phyloP scores from a whole-genome alignment of 2,329 filamentous ascomycete genomes.

The Nannizzia gypsea region DNA sequence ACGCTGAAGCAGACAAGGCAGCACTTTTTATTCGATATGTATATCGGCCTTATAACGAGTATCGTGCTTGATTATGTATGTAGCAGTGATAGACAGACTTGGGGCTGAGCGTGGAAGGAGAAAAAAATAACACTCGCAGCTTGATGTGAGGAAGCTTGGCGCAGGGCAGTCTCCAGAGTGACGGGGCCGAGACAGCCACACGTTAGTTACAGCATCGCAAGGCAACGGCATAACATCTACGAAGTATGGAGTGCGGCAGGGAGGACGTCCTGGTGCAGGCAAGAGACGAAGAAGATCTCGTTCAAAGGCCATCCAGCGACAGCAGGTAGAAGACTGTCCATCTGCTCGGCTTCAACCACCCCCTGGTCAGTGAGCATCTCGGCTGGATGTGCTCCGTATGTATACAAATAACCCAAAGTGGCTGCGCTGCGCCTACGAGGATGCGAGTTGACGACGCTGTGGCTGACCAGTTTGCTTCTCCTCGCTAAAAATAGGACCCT shows the following conservation, averaged over 20 bases:
- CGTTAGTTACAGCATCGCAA: no score
- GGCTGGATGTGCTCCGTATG: neutral
- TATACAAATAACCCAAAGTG: neutral
- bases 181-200: neutral
- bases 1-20: no score
- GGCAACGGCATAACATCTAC: neutral
- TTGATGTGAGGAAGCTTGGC: neutral
- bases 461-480: neutral
- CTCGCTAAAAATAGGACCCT: neutral
- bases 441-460: neutral
- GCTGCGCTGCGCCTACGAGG: neutral
- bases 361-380: no score
- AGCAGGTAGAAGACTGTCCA: no score
- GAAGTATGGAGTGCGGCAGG: neutral
- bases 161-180: neutral
- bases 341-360: no score
- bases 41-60: neutral
- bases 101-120: neutral
- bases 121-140: neutral
- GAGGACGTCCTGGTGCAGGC: neutral
- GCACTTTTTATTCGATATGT: no score
- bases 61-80: neutral
- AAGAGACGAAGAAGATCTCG: neutral
- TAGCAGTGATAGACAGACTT: neutral
- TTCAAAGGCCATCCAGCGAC: no score